Base-by-base conservation (phyloP, 805 yeast species). In the Tetrapisispora pingtungensis region DNA sequence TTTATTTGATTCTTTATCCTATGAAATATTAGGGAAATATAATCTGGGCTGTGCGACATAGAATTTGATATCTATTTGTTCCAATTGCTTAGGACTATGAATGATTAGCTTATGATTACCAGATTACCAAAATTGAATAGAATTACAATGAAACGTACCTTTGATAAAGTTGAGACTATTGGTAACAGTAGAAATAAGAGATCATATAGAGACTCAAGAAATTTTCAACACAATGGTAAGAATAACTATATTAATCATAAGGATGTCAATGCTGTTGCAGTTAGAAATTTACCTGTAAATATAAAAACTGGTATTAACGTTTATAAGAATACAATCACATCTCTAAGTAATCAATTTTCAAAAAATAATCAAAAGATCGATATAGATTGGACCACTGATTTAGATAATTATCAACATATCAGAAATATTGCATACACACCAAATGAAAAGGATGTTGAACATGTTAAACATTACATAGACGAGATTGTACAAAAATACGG, bases 341-440 rank as follows among this genome's bases (percentile, higher is more conserved):
- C 17, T 7, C 10, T 26, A 6, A 46, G 45, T 10, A 28, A 34
- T 17, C 28, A 34, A 14, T 37, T 10, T 17, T 26, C 40, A 2
- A 27, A n/a, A n/a, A n/a, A 10, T 17, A 4, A 22, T 22, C 26
- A 22, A 22, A 22, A 4, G 7, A n/a, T 15, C n/a, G 26, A 28
- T 10, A 17, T 31, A 10, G 47, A 50, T 17, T 57, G 62, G 62
- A 35, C 56, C 10, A 46, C 47, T 17, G 48, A 48, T 2, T 46
- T 43, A 31, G 50, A 47, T 3, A 49, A 55, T 42, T 57, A 54
- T 40, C 49, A 49, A 14, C 28, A 43, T 22, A 36, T 57, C 28
- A 46, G 36, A 38, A 33, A 46, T 4, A 36, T 51, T 8, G 12
- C 32, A 7, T 53, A 43, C 41, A 24, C 17, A 17, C 20, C 24